phyloP scores from a whole-genome alignment of 2,329 filamentous ascomycete genomes.

The Venturia aucupariae region DNA sequence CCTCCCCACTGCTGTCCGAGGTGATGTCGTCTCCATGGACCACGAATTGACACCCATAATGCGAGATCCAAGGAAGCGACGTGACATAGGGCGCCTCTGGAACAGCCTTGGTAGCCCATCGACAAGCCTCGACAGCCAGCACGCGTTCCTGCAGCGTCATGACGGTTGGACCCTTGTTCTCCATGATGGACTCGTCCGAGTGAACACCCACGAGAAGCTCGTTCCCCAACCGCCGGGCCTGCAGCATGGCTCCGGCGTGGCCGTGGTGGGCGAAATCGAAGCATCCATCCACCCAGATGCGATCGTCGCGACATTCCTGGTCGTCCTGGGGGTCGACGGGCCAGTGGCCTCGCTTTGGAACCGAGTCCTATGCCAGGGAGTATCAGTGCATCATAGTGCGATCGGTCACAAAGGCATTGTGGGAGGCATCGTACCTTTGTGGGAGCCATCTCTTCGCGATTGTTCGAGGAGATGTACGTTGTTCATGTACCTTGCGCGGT shows the following conservation, averaged over 20 bases:
- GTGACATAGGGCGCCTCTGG: conserved; percentile 91
- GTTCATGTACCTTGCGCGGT: background rate
- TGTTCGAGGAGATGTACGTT: background rate
- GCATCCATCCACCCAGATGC: conserved; percentile 97
- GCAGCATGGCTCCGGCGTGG: conserved; percentile 93
- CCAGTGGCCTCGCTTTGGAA: conserved; percentile 50
- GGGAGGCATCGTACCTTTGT: background rate
- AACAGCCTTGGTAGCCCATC: conserved; percentile 82
- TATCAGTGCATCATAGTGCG: background rate
- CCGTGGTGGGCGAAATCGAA: conserved; percentile 99
- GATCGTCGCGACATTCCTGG: conserved; percentile 50
- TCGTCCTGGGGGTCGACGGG: conserved; percentile 57
- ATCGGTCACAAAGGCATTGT: background rate
- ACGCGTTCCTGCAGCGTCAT: conserved; percentile 89
- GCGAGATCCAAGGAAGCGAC: conserved; percentile 82
- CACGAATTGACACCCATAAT: conserved; percentile 92
- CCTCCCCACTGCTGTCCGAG: conserved; percentile 82
- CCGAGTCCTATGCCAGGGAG: conserved; percentile 22
- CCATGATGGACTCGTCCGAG: conserved; percentile 88
- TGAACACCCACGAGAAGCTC: conserved; percentile 90
- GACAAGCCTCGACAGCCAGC: conserved; percentile 85
- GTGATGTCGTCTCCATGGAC: conserved; percentile 97
- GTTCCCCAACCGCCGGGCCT: conserved; percentile 81
- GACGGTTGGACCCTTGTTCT: conserved; percentile 96
- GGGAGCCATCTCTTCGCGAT: background rate